Percentiles rank a stretch among this genome's conserved stretches.
These are phyloP conservation scores for Musa acuminata DNA, from an alignment of 176 grass and related monocot species.

Conservation along the genomic window DNA sequence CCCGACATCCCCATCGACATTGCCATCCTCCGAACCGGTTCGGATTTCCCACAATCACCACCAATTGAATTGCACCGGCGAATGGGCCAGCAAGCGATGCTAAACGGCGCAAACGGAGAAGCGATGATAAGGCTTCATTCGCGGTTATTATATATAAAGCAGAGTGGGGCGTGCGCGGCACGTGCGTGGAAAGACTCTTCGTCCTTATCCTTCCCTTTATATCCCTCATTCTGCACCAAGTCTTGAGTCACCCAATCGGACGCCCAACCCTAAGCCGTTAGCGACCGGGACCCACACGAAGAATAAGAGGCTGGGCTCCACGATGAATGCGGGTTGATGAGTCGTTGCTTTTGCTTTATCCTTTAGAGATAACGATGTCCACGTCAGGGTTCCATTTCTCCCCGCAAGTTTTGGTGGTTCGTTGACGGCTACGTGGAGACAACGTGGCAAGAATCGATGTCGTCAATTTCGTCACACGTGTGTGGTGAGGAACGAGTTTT, in stretches of 20 bases:
- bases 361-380: not conserved
- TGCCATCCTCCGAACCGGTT: conserved; percentile 4
- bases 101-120: too few relatives aligned
- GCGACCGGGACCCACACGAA: too few relatives aligned
- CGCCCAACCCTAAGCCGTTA: too few relatives aligned
- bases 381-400: not conserved
- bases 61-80: not conserved
- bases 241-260: too few relatives aligned
- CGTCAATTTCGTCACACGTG: not conserved
- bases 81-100: not conserved
- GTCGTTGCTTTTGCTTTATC: not conserved
- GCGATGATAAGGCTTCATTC: too few relatives aligned
- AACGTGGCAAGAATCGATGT: not conserved
- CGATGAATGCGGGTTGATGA: too few relatives aligned
- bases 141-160: too few relatives aligned
- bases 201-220: too few relatives aligned
- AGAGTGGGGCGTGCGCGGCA: too few relatives aligned
- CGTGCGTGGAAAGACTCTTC: too few relatives aligned
- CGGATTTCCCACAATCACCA: not conserved
- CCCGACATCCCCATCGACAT: conserved; percentile 21
- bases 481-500: not conserved
- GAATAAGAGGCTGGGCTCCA: too few relatives aligned
- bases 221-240: too few relatives aligned
- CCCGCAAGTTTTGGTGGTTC: not conserved
- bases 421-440: not conserved